Conservation (phyloP, 2,329 filamentous ascomycete genomes). For the Cytospora schulzeri region DNA sequence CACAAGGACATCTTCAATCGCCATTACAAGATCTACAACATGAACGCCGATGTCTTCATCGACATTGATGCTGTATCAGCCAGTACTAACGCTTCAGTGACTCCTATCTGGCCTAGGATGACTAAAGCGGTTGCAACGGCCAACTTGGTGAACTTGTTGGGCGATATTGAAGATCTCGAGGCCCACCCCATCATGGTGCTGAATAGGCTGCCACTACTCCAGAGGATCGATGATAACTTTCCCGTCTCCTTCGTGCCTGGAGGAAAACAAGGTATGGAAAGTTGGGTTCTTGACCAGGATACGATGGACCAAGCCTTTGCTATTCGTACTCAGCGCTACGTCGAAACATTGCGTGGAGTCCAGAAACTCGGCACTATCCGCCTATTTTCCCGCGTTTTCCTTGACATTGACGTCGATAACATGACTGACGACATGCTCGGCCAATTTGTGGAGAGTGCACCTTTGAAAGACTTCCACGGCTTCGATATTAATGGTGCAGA, state of each 20-base stretch:
- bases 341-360: slow-evolving; percentile 31
- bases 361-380: slow-evolving; percentile 25
- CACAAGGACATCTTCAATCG: slow-evolving; percentile 20
- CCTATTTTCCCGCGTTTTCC: slow-evolving; percentile 37
- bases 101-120: slow-evolving; percentile 21
- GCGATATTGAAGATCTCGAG: slow-evolving; percentile 29
- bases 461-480: slow-evolving; percentile 30
- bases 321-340: slow-evolving; percentile 41
- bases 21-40: slow-evolving; percentile 22
- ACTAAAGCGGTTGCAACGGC: slow-evolving; percentile 29
- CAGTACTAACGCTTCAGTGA: slow-evolving; percentile 8
- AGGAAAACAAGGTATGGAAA: slow-evolving; percentile 6
- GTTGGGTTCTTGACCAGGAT: slow-evolving; percentile 27
- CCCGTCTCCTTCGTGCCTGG: slow-evolving; percentile 21
- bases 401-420: slow-evolving; percentile 14
- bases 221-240: slow-evolving; percentile 27
- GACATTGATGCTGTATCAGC: slow-evolving; percentile 18
- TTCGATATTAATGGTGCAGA: slow-evolving; percentile 18
- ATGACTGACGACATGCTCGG: slow-evolving; percentile 23
- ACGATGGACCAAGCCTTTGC: slow-evolving; percentile 36
- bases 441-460: slow-evolving; percentile 24
- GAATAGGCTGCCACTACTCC: slow-evolving; percentile 35
- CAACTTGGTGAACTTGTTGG: slow-evolving; percentile 42
- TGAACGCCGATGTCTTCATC: slow-evolving; percentile 12
- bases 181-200: slow-evolving; percentile 30